Percentiles rank a stretch among this genome's conserved stretches.
Conservation (phyloP, 768 basidiomycete genomes). For the Boletus vinaceobasis region DNA sequence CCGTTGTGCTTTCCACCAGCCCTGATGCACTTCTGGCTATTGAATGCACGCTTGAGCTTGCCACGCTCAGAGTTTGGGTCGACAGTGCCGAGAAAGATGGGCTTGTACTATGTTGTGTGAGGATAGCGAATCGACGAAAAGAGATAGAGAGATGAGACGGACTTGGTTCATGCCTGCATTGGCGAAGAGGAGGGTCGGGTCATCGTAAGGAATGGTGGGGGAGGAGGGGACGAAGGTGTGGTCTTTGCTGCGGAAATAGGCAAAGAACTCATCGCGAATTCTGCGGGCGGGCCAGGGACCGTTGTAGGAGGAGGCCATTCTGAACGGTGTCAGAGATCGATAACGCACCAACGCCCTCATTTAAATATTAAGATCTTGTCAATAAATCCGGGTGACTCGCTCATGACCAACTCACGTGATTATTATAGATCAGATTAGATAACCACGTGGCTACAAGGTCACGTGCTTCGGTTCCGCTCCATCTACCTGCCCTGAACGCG, state of each 20-base stretch:
- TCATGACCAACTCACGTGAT: slow-evolving; percentile 12
- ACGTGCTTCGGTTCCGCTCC: slow-evolving; percentile 3
- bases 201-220: slow-evolving; percentile 93
- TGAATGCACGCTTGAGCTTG: slow-evolving; percentile 90
- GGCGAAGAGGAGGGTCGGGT: slow-evolving; percentile 95
- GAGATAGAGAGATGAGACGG: slow-evolving; percentile 11
- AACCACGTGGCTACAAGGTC: slow-evolving; percentile 4
- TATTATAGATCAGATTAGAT: slow-evolving; percentile 15
- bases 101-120: slow-evolving; percentile 69
- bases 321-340: slow-evolving; percentile 21
- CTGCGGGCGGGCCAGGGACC: slow-evolving; percentile 73
- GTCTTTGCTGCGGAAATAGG: slow-evolving; percentile 74
- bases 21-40: slow-evolving; percentile 97
- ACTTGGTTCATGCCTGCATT: slow-evolving; percentile 99
- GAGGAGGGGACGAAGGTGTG: slow-evolving; percentile 92
- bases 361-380: neutral
- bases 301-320: slow-evolving; percentile 31
- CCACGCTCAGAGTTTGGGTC: slow-evolving; percentile 92
- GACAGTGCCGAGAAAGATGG: slow-evolving; percentile 96
- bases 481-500: slow-evolving; percentile 41
- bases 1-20: slow-evolving; percentile 99
- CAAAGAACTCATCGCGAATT: slow-evolving; percentile 87
- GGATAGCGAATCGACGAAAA: neutral
- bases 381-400: slow-evolving; percentile 10
- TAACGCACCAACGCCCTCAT: slow-evolving; percentile 12